phyloP scores from a whole-genome alignment of 495 filamentous ascomycete species.

The Aspergillus ostianus region DNA sequence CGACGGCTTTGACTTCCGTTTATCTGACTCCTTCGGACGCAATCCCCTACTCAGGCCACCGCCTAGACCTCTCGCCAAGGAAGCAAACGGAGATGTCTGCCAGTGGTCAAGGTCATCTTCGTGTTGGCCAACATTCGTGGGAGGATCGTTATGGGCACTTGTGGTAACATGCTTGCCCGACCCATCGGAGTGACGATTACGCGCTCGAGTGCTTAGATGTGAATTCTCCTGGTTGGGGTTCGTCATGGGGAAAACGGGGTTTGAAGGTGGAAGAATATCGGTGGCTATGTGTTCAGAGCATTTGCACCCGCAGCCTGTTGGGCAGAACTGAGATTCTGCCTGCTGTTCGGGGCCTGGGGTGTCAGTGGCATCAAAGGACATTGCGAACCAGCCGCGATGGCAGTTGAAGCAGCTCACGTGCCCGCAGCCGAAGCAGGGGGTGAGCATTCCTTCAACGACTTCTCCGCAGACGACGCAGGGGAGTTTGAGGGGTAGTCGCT shows the following conservation, averaged over 20 bases:
- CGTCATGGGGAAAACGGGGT: background rate
- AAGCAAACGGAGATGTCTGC: slow-evolving; percentile 46
- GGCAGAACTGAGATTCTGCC: slow-evolving; percentile 34
- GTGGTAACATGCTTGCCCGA: slow-evolving; percentile 1
- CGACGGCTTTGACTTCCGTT: slow-evolving; percentile 17
- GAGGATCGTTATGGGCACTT: slow-evolving; percentile 2
- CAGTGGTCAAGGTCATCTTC: slow-evolving; percentile 41
- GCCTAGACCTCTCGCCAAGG: slow-evolving; percentile 45
- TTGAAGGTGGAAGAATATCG: slow-evolving; percentile 20
- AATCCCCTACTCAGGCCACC: slow-evolving; percentile 43
- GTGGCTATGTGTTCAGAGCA: slow-evolving; percentile 44
- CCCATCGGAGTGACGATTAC: slow-evolving; percentile 14
- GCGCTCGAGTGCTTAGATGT: slow-evolving; percentile 23
- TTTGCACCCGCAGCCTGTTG: slow-evolving; percentile 50
- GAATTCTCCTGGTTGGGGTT: slow-evolving; percentile 15
- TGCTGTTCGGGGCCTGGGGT: slow-evolving; percentile 6
- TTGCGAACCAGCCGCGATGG: slow-evolving; percentile 41
- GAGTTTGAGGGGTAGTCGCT: slow-evolving; percentile 37
- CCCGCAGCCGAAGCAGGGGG: slow-evolving; percentile 52
- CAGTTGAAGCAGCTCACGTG: slow-evolving; percentile 53
- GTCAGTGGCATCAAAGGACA: slow-evolving; percentile 1
- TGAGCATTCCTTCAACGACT: slow-evolving; percentile 46
- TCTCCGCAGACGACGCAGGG: slow-evolving; percentile 50
- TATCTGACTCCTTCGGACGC: slow-evolving; percentile 29
- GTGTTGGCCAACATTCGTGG: slow-evolving; percentile 21